These are phyloP conservation scores for Sideroxylon spinosum DNA, from an alignment of 179 eudicot species.

Conservation along the genomic window DNA sequence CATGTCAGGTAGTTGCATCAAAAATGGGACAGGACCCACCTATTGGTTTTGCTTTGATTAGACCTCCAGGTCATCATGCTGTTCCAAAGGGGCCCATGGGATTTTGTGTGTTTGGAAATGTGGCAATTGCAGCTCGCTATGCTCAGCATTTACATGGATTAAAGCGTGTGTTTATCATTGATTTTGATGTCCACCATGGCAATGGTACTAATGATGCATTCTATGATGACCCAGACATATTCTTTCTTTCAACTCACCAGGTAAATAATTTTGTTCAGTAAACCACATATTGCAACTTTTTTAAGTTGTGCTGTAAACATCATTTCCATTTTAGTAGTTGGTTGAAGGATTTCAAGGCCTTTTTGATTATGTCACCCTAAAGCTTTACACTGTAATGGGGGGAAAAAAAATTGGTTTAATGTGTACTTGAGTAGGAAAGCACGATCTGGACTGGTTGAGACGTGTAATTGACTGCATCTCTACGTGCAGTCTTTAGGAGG, in stretches of 20 bases:
- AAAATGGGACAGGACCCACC: slow-evolving; percentile 54
- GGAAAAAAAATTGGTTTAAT: neutral
- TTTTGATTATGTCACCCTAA: neutral
- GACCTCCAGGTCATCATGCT: slow-evolving; percentile 99
- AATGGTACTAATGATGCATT: slow-evolving; percentile 95
- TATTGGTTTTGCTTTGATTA: slow-evolving; percentile 73
- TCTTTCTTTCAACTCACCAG: slow-evolving; percentile 90
- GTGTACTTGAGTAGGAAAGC: neutral
- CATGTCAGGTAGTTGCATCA: slow-evolving; percentile 73
- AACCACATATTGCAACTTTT: neutral
- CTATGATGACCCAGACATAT: slow-evolving; percentile 86
- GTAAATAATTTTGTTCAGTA: slow-evolving; percentile 30
- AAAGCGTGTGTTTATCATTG: slow-evolving; percentile 84
- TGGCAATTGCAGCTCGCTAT: slow-evolving; percentile 92
- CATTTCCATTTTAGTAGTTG: neutral
- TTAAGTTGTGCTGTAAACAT: neutral
- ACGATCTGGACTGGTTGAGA: neutral
- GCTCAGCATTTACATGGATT: slow-evolving; percentile 82
- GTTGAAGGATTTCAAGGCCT: neutral
- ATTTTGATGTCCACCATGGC: slow-evolving; percentile 96
- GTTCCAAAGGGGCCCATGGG: slow-evolving; percentile 96
- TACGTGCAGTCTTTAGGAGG: neutral
- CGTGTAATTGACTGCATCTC: neutral
- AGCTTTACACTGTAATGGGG: no score
- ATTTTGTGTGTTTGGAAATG: slow-evolving; percentile 90